These are phyloP conservation scores for Lasiodiplodia hormozganensis DNA, from an alignment of 2,329 filamentous ascomycete species.

Conservation along the genomic window DNA sequence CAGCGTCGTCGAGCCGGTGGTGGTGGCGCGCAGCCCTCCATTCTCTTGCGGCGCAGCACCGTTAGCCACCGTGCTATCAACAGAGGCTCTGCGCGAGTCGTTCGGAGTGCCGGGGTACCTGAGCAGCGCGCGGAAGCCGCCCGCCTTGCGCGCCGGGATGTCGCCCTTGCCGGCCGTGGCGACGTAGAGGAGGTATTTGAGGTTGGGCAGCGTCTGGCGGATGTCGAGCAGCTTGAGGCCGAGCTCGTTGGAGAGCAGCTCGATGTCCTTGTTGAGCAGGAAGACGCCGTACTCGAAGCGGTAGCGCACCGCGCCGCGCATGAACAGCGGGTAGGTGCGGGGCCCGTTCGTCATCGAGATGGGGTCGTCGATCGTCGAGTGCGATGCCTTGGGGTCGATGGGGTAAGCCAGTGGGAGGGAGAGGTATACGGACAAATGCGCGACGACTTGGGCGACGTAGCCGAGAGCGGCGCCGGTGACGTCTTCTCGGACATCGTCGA, in stretches of 20 bases:
- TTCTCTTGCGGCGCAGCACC: slow-evolving; percentile 9
- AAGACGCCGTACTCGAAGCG: slow-evolving; percentile 97
- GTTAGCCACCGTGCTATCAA: slow-evolving; percentile 25
- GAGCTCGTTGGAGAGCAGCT: slow-evolving; percentile 68
- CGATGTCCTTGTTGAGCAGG: slow-evolving; percentile 94
- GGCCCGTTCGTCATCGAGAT: slow-evolving; percentile 59
- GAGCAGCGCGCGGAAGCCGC: slow-evolving; percentile 43
- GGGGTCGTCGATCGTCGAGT: slow-evolving; percentile 76
- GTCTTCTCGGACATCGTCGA: slow-evolving; percentile 74
- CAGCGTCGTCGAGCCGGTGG: background rate
- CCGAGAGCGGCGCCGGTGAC: slow-evolving; percentile 81
- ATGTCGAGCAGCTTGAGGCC: slow-evolving; percentile 86
- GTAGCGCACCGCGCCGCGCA: slow-evolving; percentile 75
- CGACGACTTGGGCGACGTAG: slow-evolving; percentile 76
- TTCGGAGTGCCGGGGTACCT: slow-evolving; percentile 29
- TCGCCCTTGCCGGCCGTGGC: slow-evolving; percentile 78
- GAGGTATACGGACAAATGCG: slow-evolving; percentile 83
- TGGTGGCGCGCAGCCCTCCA: slow-evolving; percentile 20
- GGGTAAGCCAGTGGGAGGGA: slow-evolving; percentile 81
- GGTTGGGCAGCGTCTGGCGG: slow-evolving; percentile 87
- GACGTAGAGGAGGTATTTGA: slow-evolving; percentile 91
- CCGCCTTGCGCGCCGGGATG: slow-evolving; percentile 54
- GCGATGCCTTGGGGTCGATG: slow-evolving; percentile 74
- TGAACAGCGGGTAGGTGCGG: slow-evolving; percentile 76
- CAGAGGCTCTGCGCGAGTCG: slow-evolving; percentile 10